Base-by-base conservation (phyloP, 1,284 basidiomycete species). In the Mycena sp. region DNA sequence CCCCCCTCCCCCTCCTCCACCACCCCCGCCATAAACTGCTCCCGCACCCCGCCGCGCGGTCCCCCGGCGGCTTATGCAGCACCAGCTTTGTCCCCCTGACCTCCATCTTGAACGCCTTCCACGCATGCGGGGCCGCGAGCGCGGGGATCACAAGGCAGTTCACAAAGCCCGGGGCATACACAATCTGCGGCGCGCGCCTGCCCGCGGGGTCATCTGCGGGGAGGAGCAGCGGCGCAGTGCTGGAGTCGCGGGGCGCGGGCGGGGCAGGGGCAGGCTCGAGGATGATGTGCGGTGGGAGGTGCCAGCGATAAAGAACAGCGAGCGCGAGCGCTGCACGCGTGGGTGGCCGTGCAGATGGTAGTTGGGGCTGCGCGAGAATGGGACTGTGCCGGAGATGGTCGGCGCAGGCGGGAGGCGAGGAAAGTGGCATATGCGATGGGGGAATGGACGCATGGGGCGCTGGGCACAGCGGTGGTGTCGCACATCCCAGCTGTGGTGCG, bases 31-130 rank as follows among this genome's bases (percentile, higher is more conserved):
- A 90, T 74, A 4, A 95, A 94, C 26, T 94, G 76, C 17, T 90
- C 89, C 71, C 88, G 90, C 51, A 93, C 81, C 82, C 87, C 2
- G 81, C 77, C 29, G 76, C 78, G 46, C 88, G 80, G 68, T 94
- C 93, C 38, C 83, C 80, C 0, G 93, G 91, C 0, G 91, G 87
- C 71, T 95, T 94, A 73, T 91, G 93, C 69, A 94, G 91, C 73
- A 91, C 89, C 53, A 95, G 70, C 73, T 94, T 94, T 14, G 89
- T 87, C 3, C 92, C 93, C 70, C 92, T 90, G n/a, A 95, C 77
- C 65, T 93, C 88, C 38, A 90, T 82, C 76, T 94, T 94, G 78
- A 86, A 93, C 6, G 91, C 85, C 73, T 94, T 95, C 92, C 93
- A 94, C 0, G 86, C 87, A 71, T 90, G 92, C 23, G 64, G 60